Conservation (phyloP, 768 basidiomycete genomes). For the Lactarius deliciosus region DNA sequence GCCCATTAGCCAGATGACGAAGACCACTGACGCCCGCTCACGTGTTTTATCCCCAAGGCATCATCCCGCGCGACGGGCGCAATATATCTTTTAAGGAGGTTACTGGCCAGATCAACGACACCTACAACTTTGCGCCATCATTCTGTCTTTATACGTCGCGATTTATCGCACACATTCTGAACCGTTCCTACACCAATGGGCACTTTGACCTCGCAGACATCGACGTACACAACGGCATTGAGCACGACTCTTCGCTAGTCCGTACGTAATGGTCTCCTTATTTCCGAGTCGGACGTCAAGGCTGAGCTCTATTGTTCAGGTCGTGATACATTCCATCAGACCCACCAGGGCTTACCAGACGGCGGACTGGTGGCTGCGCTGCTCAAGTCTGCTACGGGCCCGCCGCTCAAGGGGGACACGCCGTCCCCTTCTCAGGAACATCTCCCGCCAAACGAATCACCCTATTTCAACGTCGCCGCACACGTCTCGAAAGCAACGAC, state of each 20-base stretch:
- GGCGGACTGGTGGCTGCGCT: constrained; percentile 52
- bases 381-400: constrained; percentile 58
- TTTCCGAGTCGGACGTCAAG: background rate
- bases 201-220: constrained; percentile 66
- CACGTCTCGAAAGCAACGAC: constrained; percentile 10
- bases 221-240: constrained; percentile 72
- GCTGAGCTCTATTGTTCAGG: constrained; percentile 40
- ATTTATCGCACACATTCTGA: constrained; percentile 56
- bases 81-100: constrained; percentile 63
- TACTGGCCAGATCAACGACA: constrained; percentile 43
- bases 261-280: constrained; percentile 41
- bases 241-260: constrained; percentile 64
- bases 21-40: background rate
- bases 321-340: constrained; percentile 46
- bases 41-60: constrained; percentile 31
- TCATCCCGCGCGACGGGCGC: constrained; percentile 62
- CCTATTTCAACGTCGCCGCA: constrained; percentile 19
- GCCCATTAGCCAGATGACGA: background rate
- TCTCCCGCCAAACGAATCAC: constrained; percentile 13
- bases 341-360: constrained; percentile 56
- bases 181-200: constrained; percentile 54
- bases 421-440: background rate
- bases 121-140: constrained; percentile 68
- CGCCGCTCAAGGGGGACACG: constrained; percentile 35
- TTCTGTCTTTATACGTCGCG: constrained; percentile 70